These are phyloP conservation scores for Logfia minima DNA, from an alignment of 129 eudicot genomes.

Conservation along the genomic window DNA sequence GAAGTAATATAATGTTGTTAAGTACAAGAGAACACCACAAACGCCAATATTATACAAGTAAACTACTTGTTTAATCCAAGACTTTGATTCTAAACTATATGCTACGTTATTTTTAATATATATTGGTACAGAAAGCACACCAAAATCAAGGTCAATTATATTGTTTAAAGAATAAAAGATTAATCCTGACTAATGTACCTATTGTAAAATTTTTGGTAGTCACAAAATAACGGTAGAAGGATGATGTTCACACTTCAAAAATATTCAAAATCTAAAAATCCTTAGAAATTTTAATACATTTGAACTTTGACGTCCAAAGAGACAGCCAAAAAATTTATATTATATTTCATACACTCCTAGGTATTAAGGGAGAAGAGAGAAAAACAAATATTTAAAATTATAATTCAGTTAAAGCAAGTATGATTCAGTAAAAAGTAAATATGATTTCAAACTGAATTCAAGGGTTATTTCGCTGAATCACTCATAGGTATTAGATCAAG, in stretches of 20 bases:
- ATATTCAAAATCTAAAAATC: neutral
- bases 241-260: neutral
- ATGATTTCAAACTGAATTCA: too few species aligned
- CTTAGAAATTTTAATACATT: too few species aligned
- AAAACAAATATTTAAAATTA: too few species aligned
- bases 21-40: conserved; percentile 32
- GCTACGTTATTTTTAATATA: neutral
- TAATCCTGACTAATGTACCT: too few species aligned
- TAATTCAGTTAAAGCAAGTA: too few species aligned
- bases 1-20: conserved; percentile 22
- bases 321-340: too few species aligned
- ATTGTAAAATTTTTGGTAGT: neutral
- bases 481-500: too few species aligned
- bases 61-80: conserved; percentile 32
- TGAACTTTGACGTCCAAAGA: too few species aligned
- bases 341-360: too few species aligned
- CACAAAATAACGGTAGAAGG: neutral
- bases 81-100: conserved; percentile 17
- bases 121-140: neutral
- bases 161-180: conserved; percentile 6
- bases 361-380: too few species aligned
- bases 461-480: too few species aligned
- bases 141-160: conserved; percentile 27
- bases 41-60: conserved; percentile 36
- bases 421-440: too few species aligned